Evolutionary conservation across 805 yeast species (phyloP).

Genomic region (Kazachstania psychrophila): DNA sequence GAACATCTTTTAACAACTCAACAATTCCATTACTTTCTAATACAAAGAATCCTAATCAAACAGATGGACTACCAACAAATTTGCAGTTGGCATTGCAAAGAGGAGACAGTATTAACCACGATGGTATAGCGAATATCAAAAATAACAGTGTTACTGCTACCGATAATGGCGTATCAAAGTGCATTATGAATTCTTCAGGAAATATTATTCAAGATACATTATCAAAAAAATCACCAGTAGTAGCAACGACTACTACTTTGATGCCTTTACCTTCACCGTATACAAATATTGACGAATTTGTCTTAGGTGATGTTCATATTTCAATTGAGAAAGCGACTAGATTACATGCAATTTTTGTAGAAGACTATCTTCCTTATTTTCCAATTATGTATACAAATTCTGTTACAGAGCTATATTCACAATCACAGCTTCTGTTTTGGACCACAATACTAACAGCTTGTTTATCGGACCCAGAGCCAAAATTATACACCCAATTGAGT

Average conservation of each 20-base stretch:
- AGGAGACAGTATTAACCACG: constrained; percentile 7
- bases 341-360: constrained; percentile 61
- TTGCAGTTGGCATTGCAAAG: constrained; percentile 36
- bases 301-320: constrained; percentile 65
- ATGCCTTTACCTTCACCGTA: constrained; percentile 26
- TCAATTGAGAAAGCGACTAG: constrained; percentile 59
- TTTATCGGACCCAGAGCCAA: constrained; percentile 78
- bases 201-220: too few relatives aligned
- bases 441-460: constrained; percentile 81
- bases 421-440: constrained; percentile 84
- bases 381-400: constrained; percentile 67
- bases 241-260: constrained; percentile 25
- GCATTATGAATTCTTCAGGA: too few relatives aligned
- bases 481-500: constrained; percentile 64
- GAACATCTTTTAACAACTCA: constrained; percentile 9
- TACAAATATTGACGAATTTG: constrained; percentile 46
- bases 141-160: not conserved
- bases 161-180: too few relatives aligned
- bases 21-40: constrained; percentile 8
- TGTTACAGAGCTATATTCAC: constrained; percentile 70
- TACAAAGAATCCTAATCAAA: constrained; percentile 19
- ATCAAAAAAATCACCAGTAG: constrained; percentile 13
- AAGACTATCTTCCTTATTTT: constrained; percentile 60
- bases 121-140: not conserved
- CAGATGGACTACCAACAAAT: constrained; percentile 34